phyloP scores from a whole-genome alignment of 2,329 filamentous ascomycete genomes.

The Emydomyces testavorans region DNA sequence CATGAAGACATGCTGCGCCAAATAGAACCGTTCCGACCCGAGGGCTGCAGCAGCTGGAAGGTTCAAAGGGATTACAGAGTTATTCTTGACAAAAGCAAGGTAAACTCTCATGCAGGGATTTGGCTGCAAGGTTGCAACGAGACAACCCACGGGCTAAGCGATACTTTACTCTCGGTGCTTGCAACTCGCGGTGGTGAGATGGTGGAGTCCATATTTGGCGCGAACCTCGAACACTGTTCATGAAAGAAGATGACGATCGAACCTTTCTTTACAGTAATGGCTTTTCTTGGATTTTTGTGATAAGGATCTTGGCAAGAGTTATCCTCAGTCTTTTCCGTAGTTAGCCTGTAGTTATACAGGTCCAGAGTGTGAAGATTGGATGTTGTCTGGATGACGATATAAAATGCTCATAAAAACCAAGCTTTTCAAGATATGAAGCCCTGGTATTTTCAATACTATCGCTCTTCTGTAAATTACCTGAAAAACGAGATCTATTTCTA shows the following conservation, averaged over 20 bases:
- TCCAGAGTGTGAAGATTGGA: no score
- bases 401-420: no score
- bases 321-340: no score
- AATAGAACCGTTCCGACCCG: slow-evolving; percentile 55
- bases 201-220: slow-evolving; percentile 17
- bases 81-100: slow-evolving; percentile 53
- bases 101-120: slow-evolving; percentile 63
- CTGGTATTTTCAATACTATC: no score
- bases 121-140: slow-evolving; percentile 95
- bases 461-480: no score
- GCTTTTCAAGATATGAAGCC: no score
- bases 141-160: slow-evolving; percentile 75
- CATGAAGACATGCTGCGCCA: slow-evolving; percentile 66
- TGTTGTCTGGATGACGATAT: no score
- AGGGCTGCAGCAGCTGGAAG: slow-evolving; percentile 46
- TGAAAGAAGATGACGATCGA: background rate
- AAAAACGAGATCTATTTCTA: no score
- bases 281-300: no score
- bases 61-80: slow-evolving; percentile 72
- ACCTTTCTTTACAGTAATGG: background rate
- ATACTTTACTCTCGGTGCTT: slow-evolving; percentile 68
- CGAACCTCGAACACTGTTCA: background rate
- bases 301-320: no score
- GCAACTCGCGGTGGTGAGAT: slow-evolving; percentile 41
- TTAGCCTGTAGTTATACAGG: no score